These are phyloP conservation scores for Psilocybe mexicana DNA, from an alignment of 1,284 basidiomycete species.

Conservation along the genomic window DNA sequence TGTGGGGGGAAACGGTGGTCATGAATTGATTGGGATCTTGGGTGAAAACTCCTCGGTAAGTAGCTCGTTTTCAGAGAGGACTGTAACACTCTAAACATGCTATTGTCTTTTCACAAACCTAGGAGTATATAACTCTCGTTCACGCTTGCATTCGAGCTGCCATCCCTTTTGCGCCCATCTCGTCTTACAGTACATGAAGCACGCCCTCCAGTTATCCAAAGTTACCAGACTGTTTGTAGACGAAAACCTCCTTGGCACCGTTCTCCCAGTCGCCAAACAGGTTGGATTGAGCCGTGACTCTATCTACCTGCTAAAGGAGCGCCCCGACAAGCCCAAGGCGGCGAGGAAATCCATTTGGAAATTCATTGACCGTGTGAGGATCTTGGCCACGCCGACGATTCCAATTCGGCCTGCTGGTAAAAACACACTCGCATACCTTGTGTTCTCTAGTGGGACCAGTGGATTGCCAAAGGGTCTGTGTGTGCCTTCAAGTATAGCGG, in stretches of 20 bases:
- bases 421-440: constrained; percentile 67
- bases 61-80: constrained; percentile 4
- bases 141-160: constrained; percentile 57
- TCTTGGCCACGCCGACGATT: constrained; percentile 39
- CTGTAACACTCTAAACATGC: background rate
- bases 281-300: constrained; percentile 49
- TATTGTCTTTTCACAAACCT: background rate
- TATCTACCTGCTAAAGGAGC: constrained; percentile 57
- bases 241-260: constrained; percentile 50
- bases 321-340: background rate
- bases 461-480: constrained; percentile 70
- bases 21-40: constrained; percentile 66
- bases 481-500: background rate
- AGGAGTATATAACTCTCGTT: constrained; percentile 65
- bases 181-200: constrained; percentile 64
- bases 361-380: constrained; percentile 43
- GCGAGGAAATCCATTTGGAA: constrained; percentile 39
- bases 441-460: constrained; percentile 78
- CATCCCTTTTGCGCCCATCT: constrained; percentile 62
- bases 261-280: constrained; percentile 50
- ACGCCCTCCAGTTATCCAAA: constrained; percentile 53
- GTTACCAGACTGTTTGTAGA: constrained; percentile 65
- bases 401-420: constrained; percentile 48
- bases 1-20: constrained; percentile 28
- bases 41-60: constrained; percentile 67